These are phyloP conservation scores for Ganoderma multipileum DNA, from an alignment of 1,284 basidiomycete species.

Conservation along the genomic window DNA sequence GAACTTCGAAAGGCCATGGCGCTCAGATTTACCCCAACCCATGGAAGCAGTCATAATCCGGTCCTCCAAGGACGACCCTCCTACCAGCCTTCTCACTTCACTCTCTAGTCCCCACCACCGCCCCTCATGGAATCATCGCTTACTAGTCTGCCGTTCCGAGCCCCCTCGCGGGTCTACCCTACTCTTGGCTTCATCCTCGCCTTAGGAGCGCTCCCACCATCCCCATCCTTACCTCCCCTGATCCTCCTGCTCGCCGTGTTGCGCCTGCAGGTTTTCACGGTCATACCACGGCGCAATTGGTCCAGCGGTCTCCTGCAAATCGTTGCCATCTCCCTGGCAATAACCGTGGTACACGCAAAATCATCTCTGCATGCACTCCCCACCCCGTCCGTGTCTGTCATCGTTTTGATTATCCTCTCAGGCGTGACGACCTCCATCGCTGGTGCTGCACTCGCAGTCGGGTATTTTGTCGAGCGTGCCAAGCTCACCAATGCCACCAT, in stretches of 20 bases:
- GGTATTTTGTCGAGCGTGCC: conserved; percentile 41
- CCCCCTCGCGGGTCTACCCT: conserved; percentile 44
- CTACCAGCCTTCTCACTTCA: background rate
- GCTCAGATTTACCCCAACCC: background rate
- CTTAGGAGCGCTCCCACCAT: conserved; percentile 53
- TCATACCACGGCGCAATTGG: conserved; percentile 46
- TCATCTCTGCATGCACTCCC: conserved; percentile 66
- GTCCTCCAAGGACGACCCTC: background rate
- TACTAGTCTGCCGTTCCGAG: conserved; percentile 17
- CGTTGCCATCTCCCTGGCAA: conserved; percentile 50
- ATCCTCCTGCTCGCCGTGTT: conserved; percentile 54
- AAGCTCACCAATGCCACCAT: conserved; percentile 45
- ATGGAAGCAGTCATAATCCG: background rate
- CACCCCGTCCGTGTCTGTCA: conserved; percentile 53
- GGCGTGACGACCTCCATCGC: conserved; percentile 53
- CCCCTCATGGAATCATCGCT: conserved; percentile 4
- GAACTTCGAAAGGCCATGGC: background rate
- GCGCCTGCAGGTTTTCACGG: conserved; percentile 55
- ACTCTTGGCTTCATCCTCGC: conserved; percentile 45
- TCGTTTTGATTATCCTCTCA: conserved; percentile 50
- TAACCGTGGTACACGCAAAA: conserved; percentile 52
- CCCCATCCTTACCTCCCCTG: conserved; percentile 59
- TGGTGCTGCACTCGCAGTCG: conserved; percentile 46
- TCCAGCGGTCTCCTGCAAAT: conserved; percentile 47
- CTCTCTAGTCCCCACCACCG: background rate